Percentiles rank a stretch among this genome's conserved stretches.
These are phyloP conservation scores for Camellia oleifera DNA, from an alignment of 179 eudicot species.

Conservation along the genomic window DNA sequence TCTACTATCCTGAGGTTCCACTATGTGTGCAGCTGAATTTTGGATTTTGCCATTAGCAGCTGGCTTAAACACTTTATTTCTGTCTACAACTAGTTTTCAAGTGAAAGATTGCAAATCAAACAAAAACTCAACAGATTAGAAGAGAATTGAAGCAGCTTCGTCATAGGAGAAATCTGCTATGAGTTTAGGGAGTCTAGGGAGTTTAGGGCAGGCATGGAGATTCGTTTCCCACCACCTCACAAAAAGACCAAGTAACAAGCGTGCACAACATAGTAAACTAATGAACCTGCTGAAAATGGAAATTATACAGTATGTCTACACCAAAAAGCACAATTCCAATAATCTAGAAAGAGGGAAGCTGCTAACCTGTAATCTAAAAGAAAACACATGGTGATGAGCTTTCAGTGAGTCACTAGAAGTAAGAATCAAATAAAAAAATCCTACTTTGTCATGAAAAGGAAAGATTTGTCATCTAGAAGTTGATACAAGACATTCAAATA, in stretches of 20 bases:
- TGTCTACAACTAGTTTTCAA: background rate
- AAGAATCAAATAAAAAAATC: background rate
- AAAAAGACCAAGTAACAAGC: background rate
- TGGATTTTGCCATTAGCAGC: background rate
- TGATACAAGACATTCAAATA: background rate
- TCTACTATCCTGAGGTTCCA: background rate
- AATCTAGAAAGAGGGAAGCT: background rate
- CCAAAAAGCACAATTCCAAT: background rate
- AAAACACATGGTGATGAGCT: background rate
- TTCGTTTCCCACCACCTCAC: background rate
- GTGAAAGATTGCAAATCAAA: conserved; percentile 4
- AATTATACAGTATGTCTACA: background rate
- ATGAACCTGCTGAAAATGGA: background rate
- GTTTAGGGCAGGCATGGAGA: background rate
- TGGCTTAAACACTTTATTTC: background rate
- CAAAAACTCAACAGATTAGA: background rate
- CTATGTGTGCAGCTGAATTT: background rate
- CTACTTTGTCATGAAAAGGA: background rate
- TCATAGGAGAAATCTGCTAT: background rate
- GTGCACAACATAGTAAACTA: background rate
- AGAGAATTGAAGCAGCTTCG: background rate
- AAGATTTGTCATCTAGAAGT: background rate
- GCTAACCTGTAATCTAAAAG: background rate
- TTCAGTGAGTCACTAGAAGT: background rate
- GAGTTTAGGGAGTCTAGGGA: background rate